Base-by-base conservation (phyloP, 805 yeast species). In the Starmerella potacharoeniae region DNA sequence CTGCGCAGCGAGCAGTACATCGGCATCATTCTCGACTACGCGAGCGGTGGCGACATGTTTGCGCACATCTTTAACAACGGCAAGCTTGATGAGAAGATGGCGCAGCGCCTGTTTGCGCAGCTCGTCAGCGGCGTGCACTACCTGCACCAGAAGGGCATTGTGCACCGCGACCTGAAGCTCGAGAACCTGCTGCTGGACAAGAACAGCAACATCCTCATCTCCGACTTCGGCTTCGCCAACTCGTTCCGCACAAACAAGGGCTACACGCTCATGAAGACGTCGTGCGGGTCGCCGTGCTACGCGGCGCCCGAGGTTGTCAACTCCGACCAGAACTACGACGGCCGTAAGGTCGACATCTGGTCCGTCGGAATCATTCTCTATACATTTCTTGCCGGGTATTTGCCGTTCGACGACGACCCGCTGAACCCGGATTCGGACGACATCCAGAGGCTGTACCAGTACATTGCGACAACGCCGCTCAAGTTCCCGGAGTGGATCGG, bases 251-350 rank as follows among this genome's bases (percentile, higher is more conserved):
- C 62, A 17, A 57, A 63, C 14, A 59, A 60, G 55, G 57, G 57
- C 39, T 42, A 44, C 56, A 96, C 88, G 67, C 72, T 87, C 46
- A 93, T 91, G 97, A 83, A 82, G 66, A 91, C 97, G 1, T 81
- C 90, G 39, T 91, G 98, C 69, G 98, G 98, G 1, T 87, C 96
- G 3, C 98, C 98, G 0, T 91, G 98, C 69, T 91, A 91, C 69
- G 98, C 98, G 0, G 98, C 98, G 1, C 98, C 98, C 0, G 98
- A 93, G 68, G 73, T 93, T 55, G 98, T 93, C 3, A 83, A 89
- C 34, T 86, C 82, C 59, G 78, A 82, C 53, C 89, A 95, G 14
- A 48, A 49, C 49, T 93, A 93, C 67, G 88, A 86, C 62, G 97
- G 96, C 28, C 79, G 88, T 58, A 89, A 88, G 69, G 97, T 88